phyloP scores from a whole-genome alignment of 371 early-diverging fungal species.

The Chytridium lagenaria region DNA sequence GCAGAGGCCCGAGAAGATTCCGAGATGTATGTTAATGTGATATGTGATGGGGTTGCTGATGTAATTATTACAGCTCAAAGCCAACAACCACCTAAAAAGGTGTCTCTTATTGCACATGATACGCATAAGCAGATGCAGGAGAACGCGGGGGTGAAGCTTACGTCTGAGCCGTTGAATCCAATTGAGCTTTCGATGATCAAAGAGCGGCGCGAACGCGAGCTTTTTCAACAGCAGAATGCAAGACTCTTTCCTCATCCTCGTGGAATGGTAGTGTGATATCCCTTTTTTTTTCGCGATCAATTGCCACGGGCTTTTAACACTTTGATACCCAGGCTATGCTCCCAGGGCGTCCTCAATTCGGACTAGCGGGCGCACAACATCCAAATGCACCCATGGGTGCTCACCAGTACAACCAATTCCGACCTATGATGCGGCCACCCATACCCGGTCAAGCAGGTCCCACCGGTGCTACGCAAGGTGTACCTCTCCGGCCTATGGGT shows the following conservation, averaged over 20 bases:
- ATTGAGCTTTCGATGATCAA: conserved; percentile 75
- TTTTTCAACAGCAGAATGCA: conserved; percentile 56
- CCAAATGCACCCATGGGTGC: neutral
- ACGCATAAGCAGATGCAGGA: conserved; percentile 54
- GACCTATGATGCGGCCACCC: conserved; percentile 7
- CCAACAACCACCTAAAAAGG: conserved; percentile 40
- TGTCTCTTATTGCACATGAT: conserved; percentile 53
- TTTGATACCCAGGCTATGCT: neutral
- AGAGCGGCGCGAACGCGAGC: conserved; percentile 75
- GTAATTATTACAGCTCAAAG: conserved; percentile 10
- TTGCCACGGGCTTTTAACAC: neutral
- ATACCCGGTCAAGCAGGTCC: neutral
- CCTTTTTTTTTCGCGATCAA: too few species aligned
- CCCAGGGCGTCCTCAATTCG: neutral
- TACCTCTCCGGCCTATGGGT: neutral
- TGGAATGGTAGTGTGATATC: conserved; percentile 12
- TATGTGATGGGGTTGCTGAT: neutral
- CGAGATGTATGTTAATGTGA: conserved; percentile 1
- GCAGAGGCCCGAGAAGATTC: conserved; percentile 13
- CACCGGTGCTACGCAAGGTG: too few species aligned
- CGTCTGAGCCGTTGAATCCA: conserved; percentile 59
- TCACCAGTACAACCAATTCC: conserved; percentile 22
- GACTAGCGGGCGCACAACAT: conserved; percentile 1
- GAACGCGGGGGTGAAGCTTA: conserved; percentile 48
- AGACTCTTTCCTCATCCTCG: neutral